A percentile compares a stretch with the other conserved stretches of the same genome.
Evolutionary conservation across 2,329 filamentous ascomycete species (phyloP).

Genomic region (Pseudogymnoascus sp.): DNA sequence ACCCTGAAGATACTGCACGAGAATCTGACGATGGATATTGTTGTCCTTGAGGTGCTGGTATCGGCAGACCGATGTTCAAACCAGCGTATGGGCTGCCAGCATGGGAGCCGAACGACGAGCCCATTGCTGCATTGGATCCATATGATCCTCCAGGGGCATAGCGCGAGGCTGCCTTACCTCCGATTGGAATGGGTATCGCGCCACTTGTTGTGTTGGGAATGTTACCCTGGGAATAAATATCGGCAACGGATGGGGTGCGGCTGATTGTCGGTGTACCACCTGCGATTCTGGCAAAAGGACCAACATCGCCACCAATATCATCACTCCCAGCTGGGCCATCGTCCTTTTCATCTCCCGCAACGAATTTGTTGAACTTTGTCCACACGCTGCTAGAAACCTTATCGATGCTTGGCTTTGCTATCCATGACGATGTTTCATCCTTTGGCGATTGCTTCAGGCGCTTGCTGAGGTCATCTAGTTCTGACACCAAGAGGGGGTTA

Average conservation of each 20-base stretch:
- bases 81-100: neutral
- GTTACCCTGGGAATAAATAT: constrained; percentile 43
- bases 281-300: constrained; percentile 76
- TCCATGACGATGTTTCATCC: constrained; percentile 77
- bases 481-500: constrained; percentile 62
- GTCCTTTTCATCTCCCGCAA: constrained; percentile 80
- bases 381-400: constrained; percentile 88
- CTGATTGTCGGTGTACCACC: constrained; percentile 70
- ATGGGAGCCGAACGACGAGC: neutral
- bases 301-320: constrained; percentile 50
- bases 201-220: constrained; percentile 29
- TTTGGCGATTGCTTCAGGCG: constrained; percentile 80
- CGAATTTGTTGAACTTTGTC: constrained; percentile 93
- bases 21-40: constrained; percentile 1
- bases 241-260: constrained; percentile 66
- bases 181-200: constrained; percentile 13
- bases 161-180: constrained; percentile 22
- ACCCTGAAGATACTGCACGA: neutral
- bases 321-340: constrained; percentile 48
- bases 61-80: neutral
- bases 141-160: constrained; percentile 27
- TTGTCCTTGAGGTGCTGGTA: neutral
- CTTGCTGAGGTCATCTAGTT: constrained; percentile 75
- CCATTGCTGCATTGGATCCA: constrained; percentile 10
- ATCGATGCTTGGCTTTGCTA: constrained; percentile 90